phyloP scores from a whole-genome alignment of 352 stramenopile species.

The Phytophthora parvispora region DNA sequence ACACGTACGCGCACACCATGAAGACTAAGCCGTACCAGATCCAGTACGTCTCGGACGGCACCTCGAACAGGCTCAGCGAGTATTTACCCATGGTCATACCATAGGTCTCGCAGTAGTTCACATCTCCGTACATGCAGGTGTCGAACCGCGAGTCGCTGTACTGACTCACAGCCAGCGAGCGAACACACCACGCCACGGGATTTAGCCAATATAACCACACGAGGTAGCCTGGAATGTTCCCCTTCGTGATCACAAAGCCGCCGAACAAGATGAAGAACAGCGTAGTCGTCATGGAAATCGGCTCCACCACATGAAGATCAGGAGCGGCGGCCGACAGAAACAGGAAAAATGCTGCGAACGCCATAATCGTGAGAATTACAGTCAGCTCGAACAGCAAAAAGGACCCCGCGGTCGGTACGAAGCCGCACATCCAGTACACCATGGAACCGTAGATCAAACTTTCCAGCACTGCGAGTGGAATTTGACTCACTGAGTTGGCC shows the following conservation, averaged over 20 bases:
- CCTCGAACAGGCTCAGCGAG: slow-evolving; percentile 34
- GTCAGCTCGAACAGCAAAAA: slow-evolving; percentile 51
- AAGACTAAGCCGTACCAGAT: slow-evolving; percentile 35
- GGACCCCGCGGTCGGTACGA: slow-evolving; percentile 14
- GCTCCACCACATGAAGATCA: slow-evolving; percentile 41
- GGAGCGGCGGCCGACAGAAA: slow-evolving; percentile 40
- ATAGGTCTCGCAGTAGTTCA: slow-evolving; percentile 38
- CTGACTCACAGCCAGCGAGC: slow-evolving; percentile 38
- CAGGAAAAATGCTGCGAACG: slow-evolving; percentile 52
- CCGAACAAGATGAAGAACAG: slow-evolving; percentile 55
- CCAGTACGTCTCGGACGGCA: slow-evolving; percentile 37
- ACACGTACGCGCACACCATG: slow-evolving; percentile 32
- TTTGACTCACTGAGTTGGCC: slow-evolving; percentile 31
- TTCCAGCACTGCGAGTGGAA: slow-evolving; percentile 51
- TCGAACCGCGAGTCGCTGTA: slow-evolving; percentile 35
- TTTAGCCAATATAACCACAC: slow-evolving; percentile 52
- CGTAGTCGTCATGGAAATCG: slow-evolving; percentile 41
- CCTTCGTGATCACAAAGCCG: slow-evolving; percentile 43
- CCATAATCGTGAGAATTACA: slow-evolving; percentile 45
- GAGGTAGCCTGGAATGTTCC: slow-evolving; percentile 44
- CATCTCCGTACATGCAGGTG: slow-evolving; percentile 23
- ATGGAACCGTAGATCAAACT: slow-evolving; percentile 76
- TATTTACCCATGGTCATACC: slow-evolving; percentile 44
- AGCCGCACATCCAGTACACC: slow-evolving; percentile 85
- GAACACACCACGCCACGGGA: slow-evolving; percentile 51